phyloP scores from a whole-genome alignment of 352 stramenopile species.

The Pythium aristosporum region DNA sequence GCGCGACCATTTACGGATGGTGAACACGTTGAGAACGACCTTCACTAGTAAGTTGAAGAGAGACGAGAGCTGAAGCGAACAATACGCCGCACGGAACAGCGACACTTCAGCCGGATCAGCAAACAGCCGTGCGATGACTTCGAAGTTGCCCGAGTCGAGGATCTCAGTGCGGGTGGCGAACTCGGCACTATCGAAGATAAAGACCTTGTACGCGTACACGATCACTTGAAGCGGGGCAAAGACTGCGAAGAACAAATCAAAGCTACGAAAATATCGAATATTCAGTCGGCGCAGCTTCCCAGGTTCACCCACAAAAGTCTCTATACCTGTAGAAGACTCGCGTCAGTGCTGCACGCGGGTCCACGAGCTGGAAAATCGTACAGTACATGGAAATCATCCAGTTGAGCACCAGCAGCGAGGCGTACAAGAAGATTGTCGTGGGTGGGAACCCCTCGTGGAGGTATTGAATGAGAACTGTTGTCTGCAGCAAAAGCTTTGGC shows the following conservation, averaged over 20 bases:
- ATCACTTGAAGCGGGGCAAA: slow-evolving; percentile 48
- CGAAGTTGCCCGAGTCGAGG: slow-evolving; percentile 32
- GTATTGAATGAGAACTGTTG: slow-evolving; percentile 40
- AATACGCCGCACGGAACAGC: slow-evolving; percentile 44
- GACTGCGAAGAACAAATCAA: slow-evolving; percentile 64
- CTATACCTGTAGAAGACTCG: slow-evolving; percentile 23
- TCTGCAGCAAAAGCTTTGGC: slow-evolving; percentile 52
- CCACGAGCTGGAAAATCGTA: slow-evolving; percentile 7
- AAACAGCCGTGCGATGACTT: slow-evolving; percentile 42
- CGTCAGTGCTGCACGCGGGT: slow-evolving; percentile 8
- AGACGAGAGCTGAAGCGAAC: slow-evolving; percentile 42
- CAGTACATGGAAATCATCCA: slow-evolving; percentile 52
- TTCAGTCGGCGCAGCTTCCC: too few species aligned
- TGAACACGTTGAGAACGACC: slow-evolving; percentile 35
- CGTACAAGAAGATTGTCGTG: slow-evolving; percentile 42
- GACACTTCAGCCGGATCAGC: slow-evolving; percentile 43
- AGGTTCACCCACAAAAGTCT: too few species aligned
- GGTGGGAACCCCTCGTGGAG: slow-evolving; percentile 43
- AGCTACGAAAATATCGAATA: slow-evolving; percentile 20
- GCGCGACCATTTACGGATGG: slow-evolving; percentile 43
- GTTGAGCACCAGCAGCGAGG: slow-evolving; percentile 38
- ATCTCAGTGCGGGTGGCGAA: slow-evolving; percentile 37
- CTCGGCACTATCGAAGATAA: slow-evolving; percentile 38
- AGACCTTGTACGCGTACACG: slow-evolving; percentile 40
- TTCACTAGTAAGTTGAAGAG: slow-evolving; percentile 30